A percentile compares a stretch with the other conserved stretches of the same genome.
Conservation (phyloP, 2,329 filamentous ascomycete genomes). For the Alternaria sp. region DNA sequence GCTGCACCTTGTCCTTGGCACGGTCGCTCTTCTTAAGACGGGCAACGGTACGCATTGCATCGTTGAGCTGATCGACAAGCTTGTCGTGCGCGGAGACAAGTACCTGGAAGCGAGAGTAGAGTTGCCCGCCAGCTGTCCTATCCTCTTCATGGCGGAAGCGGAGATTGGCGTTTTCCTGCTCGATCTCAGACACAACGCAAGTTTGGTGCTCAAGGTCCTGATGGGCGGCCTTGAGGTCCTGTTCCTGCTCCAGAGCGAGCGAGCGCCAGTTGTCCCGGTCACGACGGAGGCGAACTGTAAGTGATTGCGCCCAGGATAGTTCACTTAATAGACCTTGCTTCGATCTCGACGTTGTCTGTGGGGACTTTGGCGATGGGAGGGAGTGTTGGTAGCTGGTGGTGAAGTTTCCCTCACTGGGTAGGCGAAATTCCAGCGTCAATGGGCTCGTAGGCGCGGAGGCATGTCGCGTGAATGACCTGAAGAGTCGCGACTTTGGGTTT, state of each 20-base stretch:
- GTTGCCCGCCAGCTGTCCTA: background rate
- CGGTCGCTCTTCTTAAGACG: slow-evolving; percentile 23
- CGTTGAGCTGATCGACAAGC: slow-evolving; percentile 8
- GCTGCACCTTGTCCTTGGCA: slow-evolving; percentile 20
- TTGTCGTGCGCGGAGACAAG: slow-evolving; percentile 9
- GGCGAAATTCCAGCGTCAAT: background rate
- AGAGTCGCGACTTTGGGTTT: background rate
- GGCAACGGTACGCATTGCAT: slow-evolving; percentile 3
- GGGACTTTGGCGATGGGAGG: background rate
- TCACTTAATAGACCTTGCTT: slow-evolving; percentile 2
- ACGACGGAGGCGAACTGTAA: slow-evolving; percentile 7
- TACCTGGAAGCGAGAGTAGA: background rate
- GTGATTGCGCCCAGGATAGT: slow-evolving; percentile 1
- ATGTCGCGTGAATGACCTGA: slow-evolving; percentile 5
- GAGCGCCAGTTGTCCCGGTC: slow-evolving; percentile 12
- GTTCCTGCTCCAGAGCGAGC: slow-evolving; percentile 2
- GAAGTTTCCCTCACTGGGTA: background rate
- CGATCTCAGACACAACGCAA: background rate
- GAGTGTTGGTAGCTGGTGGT: background rate
- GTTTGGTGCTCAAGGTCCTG: background rate
- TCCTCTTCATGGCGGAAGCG: slow-evolving; percentile 1
- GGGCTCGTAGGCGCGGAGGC: slow-evolving; percentile 8
- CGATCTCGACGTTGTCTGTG: background rate
- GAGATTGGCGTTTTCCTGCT: slow-evolving; percentile 3
- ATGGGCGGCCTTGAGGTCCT: background rate